Evolutionary conservation across 345 rosid species (phyloP), one percentile per base, ranked within the genome.

Genomic region (Populus simonii): DNA sequence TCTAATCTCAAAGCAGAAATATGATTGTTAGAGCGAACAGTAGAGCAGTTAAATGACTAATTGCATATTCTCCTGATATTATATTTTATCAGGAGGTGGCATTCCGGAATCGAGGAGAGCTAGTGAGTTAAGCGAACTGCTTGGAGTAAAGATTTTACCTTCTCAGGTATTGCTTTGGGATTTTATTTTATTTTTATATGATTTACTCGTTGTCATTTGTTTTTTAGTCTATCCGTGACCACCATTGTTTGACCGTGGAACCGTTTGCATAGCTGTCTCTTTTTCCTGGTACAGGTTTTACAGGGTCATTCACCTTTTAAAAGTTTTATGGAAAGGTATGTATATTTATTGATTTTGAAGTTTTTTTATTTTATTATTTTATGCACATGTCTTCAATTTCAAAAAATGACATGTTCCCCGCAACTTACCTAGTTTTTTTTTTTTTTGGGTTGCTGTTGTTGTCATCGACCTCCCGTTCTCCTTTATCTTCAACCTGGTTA

Each of bases 301-400:
- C 88, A 86, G 38, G 91, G 91, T 23, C 91, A 86, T 66, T 79
- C 88, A 0, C 80, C 91, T 66, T 88, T 86, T 39, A 86, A 79
- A 76, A 81, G 74, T 78, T 81, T 88, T 66, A 65, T 84, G 80
- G 70, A 79, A 49, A 84, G 87, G 86, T 84, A 29, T 29, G 23
- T 57, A 25, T 47, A 33, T 35, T 57, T 31, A 51, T 67, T 23
- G 71, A 59, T 70, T 72, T 73, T 47, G 47, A 41, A 33, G 33
- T n/a, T n/a, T 51, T 6, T 69, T 23, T 38, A 31, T 33, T 33
- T 33, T 31, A 31, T 31, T 61, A 59, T 57, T 47, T 13, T 35
- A 25, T 36, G 13, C 15, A 47, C 20, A 25, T 31, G 2, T 15
- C 20, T 66, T 33, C 10, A 33, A 66, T 66, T 33, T 8, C 2